phyloP scores from a whole-genome alignment of 202 grass and related monocot genomes.

The Eragrostis tef region DNA sequence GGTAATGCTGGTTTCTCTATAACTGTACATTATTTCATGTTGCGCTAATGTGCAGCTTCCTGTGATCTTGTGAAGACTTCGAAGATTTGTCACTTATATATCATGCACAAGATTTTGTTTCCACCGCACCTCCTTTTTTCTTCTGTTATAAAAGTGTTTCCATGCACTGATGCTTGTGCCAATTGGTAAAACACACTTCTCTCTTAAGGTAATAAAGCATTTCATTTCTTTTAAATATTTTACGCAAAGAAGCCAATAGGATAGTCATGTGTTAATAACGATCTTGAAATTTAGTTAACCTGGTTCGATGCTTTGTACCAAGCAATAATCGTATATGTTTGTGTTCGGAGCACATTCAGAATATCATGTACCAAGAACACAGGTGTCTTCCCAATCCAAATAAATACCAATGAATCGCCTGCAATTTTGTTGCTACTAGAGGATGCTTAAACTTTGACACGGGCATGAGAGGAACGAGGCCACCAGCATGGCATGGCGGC shows the following conservation, averaged over 20 bases:
- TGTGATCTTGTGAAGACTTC: neutral
- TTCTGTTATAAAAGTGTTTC: too few relatives aligned
- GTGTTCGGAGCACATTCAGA: neutral
- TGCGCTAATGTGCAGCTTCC: constrained; percentile 36
- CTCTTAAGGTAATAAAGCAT: neutral
- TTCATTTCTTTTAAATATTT: neutral
- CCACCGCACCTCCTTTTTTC: too few relatives aligned
- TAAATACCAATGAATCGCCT: neutral
- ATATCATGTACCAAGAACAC: neutral
- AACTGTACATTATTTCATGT: constrained; percentile 19
- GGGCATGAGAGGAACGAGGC: too few relatives aligned
- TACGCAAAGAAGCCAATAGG: too few relatives aligned
- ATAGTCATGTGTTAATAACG: too few relatives aligned
- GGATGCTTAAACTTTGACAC: neutral
- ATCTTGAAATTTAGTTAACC: neutral
- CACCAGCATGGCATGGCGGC: too few relatives aligned
- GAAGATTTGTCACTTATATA: neutral
- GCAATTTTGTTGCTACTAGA: neutral
- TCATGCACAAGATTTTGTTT: too few relatives aligned
- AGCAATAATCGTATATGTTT: neutral
- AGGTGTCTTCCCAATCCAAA: neutral
- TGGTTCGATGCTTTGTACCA: neutral
- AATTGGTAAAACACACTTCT: constrained; percentile 1
- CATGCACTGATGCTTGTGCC: neutral
- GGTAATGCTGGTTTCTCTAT: constrained; percentile 20